phyloP scores from a whole-genome alignment of 2,329 filamentous ascomycete species.

The Ascomycota sp. region DNA sequence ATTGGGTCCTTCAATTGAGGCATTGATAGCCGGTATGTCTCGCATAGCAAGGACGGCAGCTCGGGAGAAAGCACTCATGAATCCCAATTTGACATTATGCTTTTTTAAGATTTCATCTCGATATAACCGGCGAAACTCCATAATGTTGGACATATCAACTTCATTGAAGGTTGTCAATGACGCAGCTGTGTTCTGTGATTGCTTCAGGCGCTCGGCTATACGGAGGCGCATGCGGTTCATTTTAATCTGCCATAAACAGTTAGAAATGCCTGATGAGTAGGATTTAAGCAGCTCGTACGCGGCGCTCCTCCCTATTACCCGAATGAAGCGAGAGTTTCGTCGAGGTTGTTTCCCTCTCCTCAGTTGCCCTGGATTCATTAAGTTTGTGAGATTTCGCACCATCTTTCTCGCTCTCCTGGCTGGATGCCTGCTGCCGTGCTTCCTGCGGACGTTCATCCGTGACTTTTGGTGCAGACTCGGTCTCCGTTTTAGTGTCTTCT shows the following conservation, averaged over 20 bases:
- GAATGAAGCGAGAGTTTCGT: not conserved
- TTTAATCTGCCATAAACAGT: constrained; percentile 46
- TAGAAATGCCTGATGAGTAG: not conserved
- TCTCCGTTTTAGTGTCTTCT: constrained; percentile 4
- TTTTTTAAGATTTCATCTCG: constrained; percentile 93
- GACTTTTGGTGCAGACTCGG: constrained; percentile 4
- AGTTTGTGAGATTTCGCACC: constrained; percentile 12
- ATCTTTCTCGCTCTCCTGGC: constrained; percentile 14
- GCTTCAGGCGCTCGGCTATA: constrained; percentile 93
- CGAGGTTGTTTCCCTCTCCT: constrained; percentile 4
- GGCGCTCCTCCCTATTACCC: constrained; percentile 55
- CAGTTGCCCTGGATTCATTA: constrained; percentile 8
- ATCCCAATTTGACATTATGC: constrained; percentile 92
- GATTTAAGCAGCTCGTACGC: constrained; percentile 31
- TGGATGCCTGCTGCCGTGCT: constrained; percentile 5
- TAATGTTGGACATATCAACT: constrained; percentile 93
- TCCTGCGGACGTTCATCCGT: constrained; percentile 3
- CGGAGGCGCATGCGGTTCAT: constrained; percentile 99
- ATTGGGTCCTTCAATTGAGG: constrained; percentile 85
- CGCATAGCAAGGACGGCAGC: constrained; percentile 81
- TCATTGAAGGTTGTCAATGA: constrained; percentile 97
- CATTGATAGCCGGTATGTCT: constrained; percentile 84
- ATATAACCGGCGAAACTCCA: constrained; percentile 93
- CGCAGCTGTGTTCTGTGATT: constrained; percentile 94
- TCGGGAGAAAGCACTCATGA: constrained; percentile 93